phyloP scores from a whole-genome alignment of 2,329 filamentous ascomycete genomes.

The Epichloe hybrida region DNA sequence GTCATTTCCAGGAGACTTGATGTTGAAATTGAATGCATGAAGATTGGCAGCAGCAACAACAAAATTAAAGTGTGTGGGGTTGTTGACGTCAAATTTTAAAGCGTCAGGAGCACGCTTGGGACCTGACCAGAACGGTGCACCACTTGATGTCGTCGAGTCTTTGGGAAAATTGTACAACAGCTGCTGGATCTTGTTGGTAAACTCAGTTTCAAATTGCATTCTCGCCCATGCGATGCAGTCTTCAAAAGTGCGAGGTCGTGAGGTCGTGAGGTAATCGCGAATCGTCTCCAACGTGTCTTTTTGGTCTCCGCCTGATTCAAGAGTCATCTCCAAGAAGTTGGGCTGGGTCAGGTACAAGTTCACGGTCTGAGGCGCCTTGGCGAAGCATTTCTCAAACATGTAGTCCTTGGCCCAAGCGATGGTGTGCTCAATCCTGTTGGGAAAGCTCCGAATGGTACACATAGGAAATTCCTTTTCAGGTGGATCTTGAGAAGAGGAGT shows the following conservation, averaged over 20 bases:
- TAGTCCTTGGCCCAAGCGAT: constrained; percentile 92
- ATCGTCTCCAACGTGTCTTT: constrained; percentile 87
- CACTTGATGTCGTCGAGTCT: constrained; percentile 75
- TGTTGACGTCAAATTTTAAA: constrained; percentile 74
- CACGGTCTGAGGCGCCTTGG: constrained; percentile 84
- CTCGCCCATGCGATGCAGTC: constrained; percentile 96
- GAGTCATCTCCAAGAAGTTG: constrained; percentile 72
- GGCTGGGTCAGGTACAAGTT: constrained; percentile 88
- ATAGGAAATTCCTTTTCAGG: constrained; percentile 98
- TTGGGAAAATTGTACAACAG: constrained; percentile 95
- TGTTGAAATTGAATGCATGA: constrained; percentile 95
- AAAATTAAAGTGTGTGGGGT: constrained; percentile 78
- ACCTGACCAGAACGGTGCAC: constrained; percentile 93
- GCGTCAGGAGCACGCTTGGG: constrained; percentile 92
- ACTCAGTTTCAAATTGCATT: constrained; percentile 88
- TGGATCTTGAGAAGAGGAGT: constrained; percentile 87
- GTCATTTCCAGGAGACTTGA: constrained; percentile 63
- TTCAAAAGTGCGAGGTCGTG: constrained; percentile 84
- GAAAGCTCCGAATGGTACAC: constrained; percentile 95
- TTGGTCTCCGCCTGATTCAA: constrained; percentile 91
- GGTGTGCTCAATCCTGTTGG: constrained; percentile 95
- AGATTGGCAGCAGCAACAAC: constrained; percentile 80
- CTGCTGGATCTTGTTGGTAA: constrained; percentile 92
- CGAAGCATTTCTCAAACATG: constrained; percentile 86
- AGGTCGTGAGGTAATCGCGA: constrained; percentile 77